Percentiles rank a stretch among this genome's conserved stretches.
Evolutionary conservation across 208 protist genomes (phyloP).

Genomic region (Leishmania mexicana): DNA sequence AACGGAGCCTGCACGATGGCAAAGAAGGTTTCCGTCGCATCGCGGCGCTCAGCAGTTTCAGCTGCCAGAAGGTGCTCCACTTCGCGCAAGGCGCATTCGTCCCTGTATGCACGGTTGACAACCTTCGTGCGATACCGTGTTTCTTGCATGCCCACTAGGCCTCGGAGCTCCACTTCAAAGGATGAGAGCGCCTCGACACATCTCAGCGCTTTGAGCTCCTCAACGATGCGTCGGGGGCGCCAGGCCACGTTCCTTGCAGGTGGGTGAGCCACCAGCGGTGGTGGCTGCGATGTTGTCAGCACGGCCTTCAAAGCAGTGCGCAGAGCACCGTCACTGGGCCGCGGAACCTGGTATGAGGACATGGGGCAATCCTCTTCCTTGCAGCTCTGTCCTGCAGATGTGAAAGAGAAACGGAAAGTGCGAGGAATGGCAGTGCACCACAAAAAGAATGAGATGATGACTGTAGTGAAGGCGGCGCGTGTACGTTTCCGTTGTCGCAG

Average conservation of each 20-base stretch:
- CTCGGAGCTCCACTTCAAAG: conserved; percentile 60
- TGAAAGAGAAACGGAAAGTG: neutral
- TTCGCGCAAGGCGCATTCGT: conserved; percentile 59
- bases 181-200: conserved; percentile 28
- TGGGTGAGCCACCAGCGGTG: conserved; percentile 28
- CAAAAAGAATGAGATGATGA: no score
- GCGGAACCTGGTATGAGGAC: neutral
- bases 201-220: conserved; percentile 52
- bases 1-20: neutral
- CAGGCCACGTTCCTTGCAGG: conserved; percentile 32
- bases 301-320: conserved; percentile 30
- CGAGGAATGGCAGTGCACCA: neutral
- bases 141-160: conserved; percentile 55
- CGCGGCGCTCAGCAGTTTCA: conserved; percentile 34
- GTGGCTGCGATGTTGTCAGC: conserved; percentile 8
- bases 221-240: conserved; percentile 59
- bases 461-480: neutral
- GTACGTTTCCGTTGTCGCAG: neutral
- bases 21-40: conserved; percentile 8
- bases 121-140: conserved; percentile 53
- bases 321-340: conserved; percentile 20
- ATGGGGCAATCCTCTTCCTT: neutral
- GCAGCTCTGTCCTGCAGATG: neutral
- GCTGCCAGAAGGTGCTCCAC: conserved; percentile 21
- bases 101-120: conserved; percentile 31